A percentile compares a stretch with the other conserved stretches of the same genome.
These are phyloP conservation scores for Chaetomium globosum DNA, from an alignment of 2,329 filamentous ascomycete species.

Conservation along the genomic window DNA sequence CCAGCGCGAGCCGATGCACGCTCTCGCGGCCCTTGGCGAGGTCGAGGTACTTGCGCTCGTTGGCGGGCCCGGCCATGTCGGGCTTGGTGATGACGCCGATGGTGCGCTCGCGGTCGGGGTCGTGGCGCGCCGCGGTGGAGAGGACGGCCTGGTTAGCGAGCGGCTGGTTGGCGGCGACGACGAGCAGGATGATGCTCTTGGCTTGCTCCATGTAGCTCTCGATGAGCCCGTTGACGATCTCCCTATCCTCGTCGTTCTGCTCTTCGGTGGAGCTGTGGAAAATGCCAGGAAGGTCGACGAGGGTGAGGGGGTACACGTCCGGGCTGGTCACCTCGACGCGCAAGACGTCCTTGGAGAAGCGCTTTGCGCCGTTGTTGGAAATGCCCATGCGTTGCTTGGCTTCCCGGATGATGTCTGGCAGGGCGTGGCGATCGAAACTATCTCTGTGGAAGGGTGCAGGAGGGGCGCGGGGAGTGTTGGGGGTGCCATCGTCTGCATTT, in stretches of 20 bases:
- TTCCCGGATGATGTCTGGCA: slow-evolving; percentile 44
- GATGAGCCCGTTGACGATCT: slow-evolving; percentile 53
- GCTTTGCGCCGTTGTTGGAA: slow-evolving; percentile 21
- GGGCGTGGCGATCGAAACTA: slow-evolving; percentile 33
- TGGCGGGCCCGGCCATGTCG: slow-evolving; percentile 45
- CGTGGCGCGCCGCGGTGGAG: slow-evolving; percentile 48
- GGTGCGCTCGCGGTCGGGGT: slow-evolving; percentile 46
- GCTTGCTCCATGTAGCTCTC: slow-evolving; percentile 58
- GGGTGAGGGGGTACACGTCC: slow-evolving; percentile 54
- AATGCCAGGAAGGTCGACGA: slow-evolving; percentile 62
- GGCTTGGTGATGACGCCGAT: slow-evolving; percentile 62
- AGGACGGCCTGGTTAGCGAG: slow-evolving; percentile 61
- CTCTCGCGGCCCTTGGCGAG: slow-evolving; percentile 42
- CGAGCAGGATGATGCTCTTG: slow-evolving; percentile 61
- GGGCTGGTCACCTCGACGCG: slow-evolving; percentile 51
- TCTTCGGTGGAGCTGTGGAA: slow-evolving; percentile 50
- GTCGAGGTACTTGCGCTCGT: slow-evolving; percentile 44
- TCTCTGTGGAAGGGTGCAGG: slow-evolving; percentile 20
- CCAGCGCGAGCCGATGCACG: slow-evolving; percentile 29
- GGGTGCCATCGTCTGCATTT: not conserved
- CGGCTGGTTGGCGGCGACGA: slow-evolving; percentile 59
- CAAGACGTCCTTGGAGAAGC: slow-evolving; percentile 26
- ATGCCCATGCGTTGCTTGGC: slow-evolving; percentile 55
- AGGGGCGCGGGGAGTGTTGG: not conserved
- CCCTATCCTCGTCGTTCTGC: slow-evolving; percentile 48